phyloP scores from a whole-genome alignment of 768 basidiomycete species.

The Kwoniella bestiolae region DNA sequence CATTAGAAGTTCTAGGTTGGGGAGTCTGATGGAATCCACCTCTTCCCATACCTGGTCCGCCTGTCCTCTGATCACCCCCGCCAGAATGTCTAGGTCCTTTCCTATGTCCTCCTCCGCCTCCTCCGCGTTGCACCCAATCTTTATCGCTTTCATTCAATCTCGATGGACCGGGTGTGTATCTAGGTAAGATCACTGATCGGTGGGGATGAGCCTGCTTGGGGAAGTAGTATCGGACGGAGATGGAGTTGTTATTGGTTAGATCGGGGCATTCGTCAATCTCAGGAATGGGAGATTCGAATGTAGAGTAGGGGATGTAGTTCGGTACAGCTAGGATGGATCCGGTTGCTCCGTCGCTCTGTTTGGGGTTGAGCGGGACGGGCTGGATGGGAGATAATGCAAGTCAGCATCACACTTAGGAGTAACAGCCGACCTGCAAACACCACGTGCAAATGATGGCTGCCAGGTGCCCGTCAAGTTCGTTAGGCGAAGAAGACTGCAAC shows the following conservation, averaged over 20 bases:
- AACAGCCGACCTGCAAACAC: no score
- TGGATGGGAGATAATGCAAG: conserved; percentile 52
- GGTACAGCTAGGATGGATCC: conserved; percentile 83
- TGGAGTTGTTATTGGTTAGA: conserved; percentile 81
- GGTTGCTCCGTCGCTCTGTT: conserved; percentile 71
- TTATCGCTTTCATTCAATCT: conserved; percentile 72
- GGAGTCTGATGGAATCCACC: conserved; percentile 19
- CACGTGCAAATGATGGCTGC: not conserved
- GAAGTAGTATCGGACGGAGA: conserved; percentile 87
- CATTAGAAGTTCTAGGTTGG: conserved; percentile 20
- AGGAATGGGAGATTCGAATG: conserved; percentile 75
- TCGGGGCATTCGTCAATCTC: conserved; percentile 68
- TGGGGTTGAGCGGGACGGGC: conserved; percentile 74
- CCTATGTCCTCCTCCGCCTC: conserved; percentile 45
- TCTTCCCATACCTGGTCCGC: conserved; percentile 37
- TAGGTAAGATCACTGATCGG: conserved; percentile 78
- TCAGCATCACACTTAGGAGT: no score
- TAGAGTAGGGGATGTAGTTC: conserved; percentile 87
- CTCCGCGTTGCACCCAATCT: conserved; percentile 66
- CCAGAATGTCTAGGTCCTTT: conserved; percentile 34
- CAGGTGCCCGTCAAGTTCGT: no score
- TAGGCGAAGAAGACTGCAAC: no score
- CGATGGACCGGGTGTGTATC: conserved; percentile 66
- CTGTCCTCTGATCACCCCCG: conserved; percentile 19
- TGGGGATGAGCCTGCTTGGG: conserved; percentile 85